Base-by-base conservation (phyloP, 2,329 filamentous ascomycete genomes). In the Nemania sp. region DNA sequence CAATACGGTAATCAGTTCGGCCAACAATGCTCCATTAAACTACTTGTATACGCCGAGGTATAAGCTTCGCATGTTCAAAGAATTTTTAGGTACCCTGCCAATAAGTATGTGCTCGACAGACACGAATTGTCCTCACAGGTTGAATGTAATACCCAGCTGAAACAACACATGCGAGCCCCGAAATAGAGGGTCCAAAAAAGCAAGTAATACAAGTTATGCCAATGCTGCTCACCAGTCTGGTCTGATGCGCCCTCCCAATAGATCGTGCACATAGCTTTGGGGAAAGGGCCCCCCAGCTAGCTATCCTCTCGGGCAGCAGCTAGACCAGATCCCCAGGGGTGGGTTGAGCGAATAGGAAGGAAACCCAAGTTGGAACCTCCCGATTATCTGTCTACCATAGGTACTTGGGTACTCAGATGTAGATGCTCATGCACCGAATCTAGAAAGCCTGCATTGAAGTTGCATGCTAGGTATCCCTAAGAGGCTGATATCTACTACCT, bases 131-230 rank as follows among this genome's bases (percentile, higher is more conserved):
- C 21, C 20, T 21, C 43, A 45, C 39, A 54, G 45, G 57, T 57
- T 45, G 54, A 54, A 48, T 56, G 29, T 42, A 45, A 57, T 15
- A 60, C 3, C 25, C 25, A 29, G 60, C 48, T 57, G 54, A 61
- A 61, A 57, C 57, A 55, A 34, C 43, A 61, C 34, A 51, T 35
- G 57, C 51, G 49, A 63, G 47, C 46, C 53, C 51, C 57, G 58
- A 61, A 57, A 63, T 42, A 37, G 59, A 53, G 46, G 47, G 29
- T 50, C 5, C 13, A 50, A 21, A n/a, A 20, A 11, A 49, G 54
- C 51, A 60, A 57, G 48, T 15, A 61, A 63, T 40, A 17, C 20
- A n/a, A 64, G 29, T 47, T 29, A 57, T 48, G 52, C 50, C 58
- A 39, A 63, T 57, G 54, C 59, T 57, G 29, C 50, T 62, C 35